These are phyloP conservation scores for Lipomyces yamanashiensis DNA, from an alignment of 805 yeast species.

Conservation along the genomic window DNA sequence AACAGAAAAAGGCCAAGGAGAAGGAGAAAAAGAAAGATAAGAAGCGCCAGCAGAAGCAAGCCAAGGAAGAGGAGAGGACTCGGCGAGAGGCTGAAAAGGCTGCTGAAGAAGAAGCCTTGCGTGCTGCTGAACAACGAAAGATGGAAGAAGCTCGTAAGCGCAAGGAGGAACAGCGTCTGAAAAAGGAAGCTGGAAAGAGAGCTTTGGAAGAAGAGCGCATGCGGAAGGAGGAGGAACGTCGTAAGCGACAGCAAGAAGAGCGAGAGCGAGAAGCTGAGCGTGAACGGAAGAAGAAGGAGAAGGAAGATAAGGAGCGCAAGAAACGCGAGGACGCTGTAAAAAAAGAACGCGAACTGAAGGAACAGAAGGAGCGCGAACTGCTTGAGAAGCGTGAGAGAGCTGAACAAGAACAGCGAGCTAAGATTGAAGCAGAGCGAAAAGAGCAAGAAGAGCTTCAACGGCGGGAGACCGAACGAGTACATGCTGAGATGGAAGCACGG, in stretches of 20 bases:
- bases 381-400: slow-evolving; percentile 27
- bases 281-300: slow-evolving; percentile 30
- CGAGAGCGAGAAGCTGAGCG: slow-evolving; percentile 31
- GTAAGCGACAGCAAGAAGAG: slow-evolving; percentile 34
- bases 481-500: slow-evolving; percentile 31
- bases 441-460: slow-evolving; percentile 23
- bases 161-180: slow-evolving; percentile 37
- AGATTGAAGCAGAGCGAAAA: slow-evolving; percentile 14
- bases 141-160: slow-evolving; percentile 35
- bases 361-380: slow-evolving; percentile 29
- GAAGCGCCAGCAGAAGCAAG: slow-evolving; percentile 47
- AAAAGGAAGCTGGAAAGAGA: slow-evolving; percentile 40
- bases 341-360: slow-evolving; percentile 30
- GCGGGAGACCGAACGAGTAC: slow-evolving; percentile 21
- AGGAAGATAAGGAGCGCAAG: slow-evolving; percentile 36
- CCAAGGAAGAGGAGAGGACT: slow-evolving; percentile 49
- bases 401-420: slow-evolving; percentile 29
- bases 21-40: slow-evolving; percentile 51
- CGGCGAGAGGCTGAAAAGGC: slow-evolving; percentile 46
- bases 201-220: slow-evolving; percentile 43
- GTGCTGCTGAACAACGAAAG: slow-evolving; percentile 35
- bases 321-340: slow-evolving; percentile 28
- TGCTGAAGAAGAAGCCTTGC: slow-evolving; percentile 39
- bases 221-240: slow-evolving; percentile 36
- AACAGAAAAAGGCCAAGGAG: slow-evolving; percentile 45